Base-by-base conservation (phyloP, 331 rosid genomes). In the Stylosanthes scabra region DNA sequence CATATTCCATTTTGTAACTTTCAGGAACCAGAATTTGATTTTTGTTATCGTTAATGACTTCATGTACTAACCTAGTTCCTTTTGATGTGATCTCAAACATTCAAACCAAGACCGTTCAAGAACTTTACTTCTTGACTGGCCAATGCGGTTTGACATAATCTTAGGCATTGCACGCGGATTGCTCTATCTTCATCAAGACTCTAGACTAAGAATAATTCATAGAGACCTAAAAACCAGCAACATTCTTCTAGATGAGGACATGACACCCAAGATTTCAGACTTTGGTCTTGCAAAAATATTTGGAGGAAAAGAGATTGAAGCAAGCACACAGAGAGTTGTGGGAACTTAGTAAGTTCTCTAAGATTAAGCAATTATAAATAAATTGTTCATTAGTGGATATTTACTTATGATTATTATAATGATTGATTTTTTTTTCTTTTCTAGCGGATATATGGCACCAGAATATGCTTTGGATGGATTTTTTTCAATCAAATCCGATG, bases 201-300 rank as follows among this genome's bases (percentile, higher is more conserved):
- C 85, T 0, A 80, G 84, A 64, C 14, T 87, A 37, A 85, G 80
- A 74, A 71, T 89, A 40, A 85, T 89, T 15, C 88, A 85, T 9
- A 81, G 84, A 83, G 91, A 87, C 39, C 2, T 90, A 47, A 90
- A 86, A 68, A 74, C 87, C 0, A 84, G 87, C 71, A 90, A 88
- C 52, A 59, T 86, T 74, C 84, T 90, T 7, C 12, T 84, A 42
- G 91, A 88, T 14, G 82, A 78, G 11, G 87, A 86, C 6, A 87
- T 90, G 89, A 66, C 69, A 3, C 88, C 96, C n/a, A 90, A 88
- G 81, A 86, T 86, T 39, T 84, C 91, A 0, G 88, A 90, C 66
- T 88, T 90, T 4, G 90, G 96, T 3, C 80, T 86, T 8, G 86
- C 91, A 0, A 90, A 75, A 71, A 88, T 86, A 66, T 71, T 86